Base-by-base conservation (phyloP, 306 rosid species). In the Cucurbita ficifolia region DNA sequence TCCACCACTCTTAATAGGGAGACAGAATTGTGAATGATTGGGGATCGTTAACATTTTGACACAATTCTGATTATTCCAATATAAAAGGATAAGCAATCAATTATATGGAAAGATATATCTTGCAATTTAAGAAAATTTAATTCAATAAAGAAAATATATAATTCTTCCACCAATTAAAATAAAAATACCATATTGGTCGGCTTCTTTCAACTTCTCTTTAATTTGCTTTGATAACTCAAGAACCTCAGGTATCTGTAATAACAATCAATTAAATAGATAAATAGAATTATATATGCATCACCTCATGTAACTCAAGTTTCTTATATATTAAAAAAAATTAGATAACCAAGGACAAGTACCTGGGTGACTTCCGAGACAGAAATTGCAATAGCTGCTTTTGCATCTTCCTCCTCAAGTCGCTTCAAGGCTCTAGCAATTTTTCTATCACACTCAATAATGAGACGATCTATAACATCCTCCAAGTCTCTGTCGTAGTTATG, bases 371-470 rank as follows among this genome's bases (percentile, higher is more conserved):
- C 96, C 33, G 99, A 83, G 43, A 95, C 99, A 6, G 99, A 95
- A 83, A 95, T 95, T 58, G 99, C 97, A 69, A 91, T 89, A 2
- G 99, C 99, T 50, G 99, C 99, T 78, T 95, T 95, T 0, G 99
- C 99, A 82, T 95, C 99, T 2, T 95, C 99, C 17, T 92, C 99
- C 85, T 95, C 97, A 4, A 95, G 97, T 14, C 99, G 90, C 87
- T 88, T 91, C 45, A 95, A 89, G 45, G 99, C 99, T 77, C 97
- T 86, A 35, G 87, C 83, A 62, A 95, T 95, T 78, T 95, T 95
- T 81, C 97, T 83, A 80, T 95, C 97, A 80, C 99, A 95, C 86
- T 95, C 99, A 2, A 89, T 87, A 76, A 95, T 91, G 42, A 95
- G 97, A 84, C 91, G 92, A 70, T 95, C 97, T 60, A 95, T 91